Percentiles rank a stretch among this genome's conserved stretches.
phyloP scores from a whole-genome alignment of 1,139 yeast species.

The Candida buenavistaensis region DNA sequence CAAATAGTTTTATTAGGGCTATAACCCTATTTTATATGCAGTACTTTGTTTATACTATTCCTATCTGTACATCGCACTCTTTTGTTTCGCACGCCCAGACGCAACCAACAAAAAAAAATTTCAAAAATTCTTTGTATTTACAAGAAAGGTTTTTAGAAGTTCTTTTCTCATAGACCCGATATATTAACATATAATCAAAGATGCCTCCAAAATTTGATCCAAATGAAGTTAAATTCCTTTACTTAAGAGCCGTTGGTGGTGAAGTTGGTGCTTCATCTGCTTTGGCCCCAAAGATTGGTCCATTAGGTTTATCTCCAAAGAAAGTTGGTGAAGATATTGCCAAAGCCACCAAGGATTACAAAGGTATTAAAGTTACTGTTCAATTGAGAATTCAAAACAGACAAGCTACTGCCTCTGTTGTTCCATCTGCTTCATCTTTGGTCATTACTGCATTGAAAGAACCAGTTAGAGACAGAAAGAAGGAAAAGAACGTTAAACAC shows the following conservation, averaged over 20 bases:
- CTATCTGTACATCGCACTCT: not conserved
- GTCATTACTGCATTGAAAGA: slow-evolving; percentile 99
- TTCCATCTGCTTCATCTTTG: slow-evolving; percentile 98
- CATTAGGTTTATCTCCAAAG: slow-evolving; percentile 99
- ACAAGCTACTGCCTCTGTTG: slow-evolving; percentile 99
- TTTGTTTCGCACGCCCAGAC: not conserved
- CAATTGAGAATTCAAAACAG: slow-evolving; percentile 99
- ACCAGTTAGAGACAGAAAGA: slow-evolving; percentile 99
- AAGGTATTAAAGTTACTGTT: slow-evolving; percentile 99
- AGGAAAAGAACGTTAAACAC: slow-evolving; percentile 99
- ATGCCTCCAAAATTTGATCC: slow-evolving; percentile 99
- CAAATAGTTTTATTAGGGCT: too few relatives aligned
- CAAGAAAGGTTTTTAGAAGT: slow-evolving; percentile 2
- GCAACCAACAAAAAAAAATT: too few relatives aligned
- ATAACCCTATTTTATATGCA: slow-evolving; percentile 4
- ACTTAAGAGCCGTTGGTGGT: slow-evolving; percentile 99
- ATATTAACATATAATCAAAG: slow-evolving; percentile 22
- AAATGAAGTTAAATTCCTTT: slow-evolving; percentile 95
- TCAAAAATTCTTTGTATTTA: slow-evolving; percentile 4
- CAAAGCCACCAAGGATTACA: slow-evolving; percentile 98
- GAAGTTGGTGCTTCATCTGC: slow-evolving; percentile 99
- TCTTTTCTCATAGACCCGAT: slow-evolving; percentile 11
- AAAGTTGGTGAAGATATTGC: slow-evolving; percentile 99
- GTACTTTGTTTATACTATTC: not conserved
- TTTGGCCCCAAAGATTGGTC: slow-evolving; percentile 99